Conservation (phyloP, 192 early-diverging fungal genomes). For the Phlyctochytrium planicorne region DNA sequence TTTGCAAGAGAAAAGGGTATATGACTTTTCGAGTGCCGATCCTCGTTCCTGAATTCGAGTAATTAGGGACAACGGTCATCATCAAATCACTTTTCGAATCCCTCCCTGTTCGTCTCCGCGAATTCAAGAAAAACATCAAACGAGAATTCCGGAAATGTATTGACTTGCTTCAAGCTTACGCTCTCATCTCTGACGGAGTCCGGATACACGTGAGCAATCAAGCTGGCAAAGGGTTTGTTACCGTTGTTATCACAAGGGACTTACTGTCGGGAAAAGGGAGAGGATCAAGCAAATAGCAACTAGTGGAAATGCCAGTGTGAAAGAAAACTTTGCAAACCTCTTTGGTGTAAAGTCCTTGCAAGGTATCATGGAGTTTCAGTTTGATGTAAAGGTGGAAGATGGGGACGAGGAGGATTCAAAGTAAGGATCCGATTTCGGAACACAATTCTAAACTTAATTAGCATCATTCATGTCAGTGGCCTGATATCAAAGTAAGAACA, state of each 20-base stretch:
- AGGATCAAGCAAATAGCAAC: slow-evolving; percentile 34
- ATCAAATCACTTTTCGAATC: slow-evolving; percentile 74
- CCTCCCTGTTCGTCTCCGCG: slow-evolving; percentile 82
- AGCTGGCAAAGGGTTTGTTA: slow-evolving; percentile 49
- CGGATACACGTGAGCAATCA: slow-evolving; percentile 68
- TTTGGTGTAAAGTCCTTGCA: slow-evolving; percentile 66
- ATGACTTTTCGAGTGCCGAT: too few species aligned
- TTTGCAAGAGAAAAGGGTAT: slow-evolving; percentile 52
- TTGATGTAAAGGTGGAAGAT: slow-evolving; percentile 41
- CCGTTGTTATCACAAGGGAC: neutral
- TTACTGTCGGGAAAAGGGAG: slow-evolving; percentile 14
- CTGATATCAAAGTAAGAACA: slow-evolving; percentile 39
- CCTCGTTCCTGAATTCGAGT: slow-evolving; percentile 14
- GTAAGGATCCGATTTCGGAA: neutral
- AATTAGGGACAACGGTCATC: slow-evolving; percentile 75
- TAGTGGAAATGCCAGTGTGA: slow-evolving; percentile 55
- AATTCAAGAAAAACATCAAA: slow-evolving; percentile 82
- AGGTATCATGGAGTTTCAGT: slow-evolving; percentile 40
- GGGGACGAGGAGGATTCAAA: slow-evolving; percentile 2
- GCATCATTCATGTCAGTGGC: slow-evolving; percentile 20
- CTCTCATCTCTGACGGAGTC: slow-evolving; percentile 67
- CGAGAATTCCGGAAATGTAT: slow-evolving; percentile 78
- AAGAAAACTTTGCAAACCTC: slow-evolving; percentile 72
- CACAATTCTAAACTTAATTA: neutral
- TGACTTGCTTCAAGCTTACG: slow-evolving; percentile 80